Percentiles rank a stretch among this genome's conserved stretches.
These are phyloP conservation scores for Drechslera avenae DNA, from an alignment of 2,329 filamentous ascomycete species.

Conservation along the genomic window DNA sequence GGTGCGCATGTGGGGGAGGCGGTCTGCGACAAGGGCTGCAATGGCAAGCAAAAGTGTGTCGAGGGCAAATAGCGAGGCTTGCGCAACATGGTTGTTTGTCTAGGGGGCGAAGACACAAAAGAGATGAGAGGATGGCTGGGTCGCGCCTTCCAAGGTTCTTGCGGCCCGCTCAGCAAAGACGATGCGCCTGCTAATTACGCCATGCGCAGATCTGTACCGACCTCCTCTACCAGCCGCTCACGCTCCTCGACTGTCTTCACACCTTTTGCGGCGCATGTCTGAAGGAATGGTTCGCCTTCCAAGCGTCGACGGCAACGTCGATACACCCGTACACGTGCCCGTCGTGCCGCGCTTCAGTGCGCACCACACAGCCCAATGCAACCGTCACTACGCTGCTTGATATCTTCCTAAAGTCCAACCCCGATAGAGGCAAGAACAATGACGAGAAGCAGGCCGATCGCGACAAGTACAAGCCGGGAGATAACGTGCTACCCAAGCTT, in stretches of 20 bases:
- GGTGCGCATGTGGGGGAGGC: constrained; percentile 1
- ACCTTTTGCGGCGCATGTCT: constrained; percentile 95
- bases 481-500: constrained; percentile 74
- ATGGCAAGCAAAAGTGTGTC: too few species aligned
- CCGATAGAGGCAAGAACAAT: constrained; percentile 70
- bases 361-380: constrained; percentile 87
- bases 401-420: constrained; percentile 82
- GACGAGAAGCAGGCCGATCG: constrained; percentile 79
- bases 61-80: background rate
- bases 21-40: background rate
- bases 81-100: background rate
- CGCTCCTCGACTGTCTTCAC: constrained; percentile 89
- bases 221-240: constrained; percentile 86
- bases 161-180: constrained; percentile 1
- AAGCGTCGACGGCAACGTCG: constrained; percentile 64
- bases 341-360: constrained; percentile 84
- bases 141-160: constrained; percentile 4
- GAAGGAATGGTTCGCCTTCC: constrained; percentile 93
- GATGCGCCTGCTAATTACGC: constrained; percentile 29
- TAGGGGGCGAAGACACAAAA: background rate
- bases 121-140: background rate
- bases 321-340: constrained; percentile 80
- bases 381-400: constrained; percentile 88
- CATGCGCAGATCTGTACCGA: constrained; percentile 86
- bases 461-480: constrained; percentile 77